A percentile compares a stretch with the other conserved stretches of the same genome.
Evolutionary conservation across 2,329 filamentous ascomycete species (phyloP).

Genomic region (Pleoardoris graminearum): DNA sequence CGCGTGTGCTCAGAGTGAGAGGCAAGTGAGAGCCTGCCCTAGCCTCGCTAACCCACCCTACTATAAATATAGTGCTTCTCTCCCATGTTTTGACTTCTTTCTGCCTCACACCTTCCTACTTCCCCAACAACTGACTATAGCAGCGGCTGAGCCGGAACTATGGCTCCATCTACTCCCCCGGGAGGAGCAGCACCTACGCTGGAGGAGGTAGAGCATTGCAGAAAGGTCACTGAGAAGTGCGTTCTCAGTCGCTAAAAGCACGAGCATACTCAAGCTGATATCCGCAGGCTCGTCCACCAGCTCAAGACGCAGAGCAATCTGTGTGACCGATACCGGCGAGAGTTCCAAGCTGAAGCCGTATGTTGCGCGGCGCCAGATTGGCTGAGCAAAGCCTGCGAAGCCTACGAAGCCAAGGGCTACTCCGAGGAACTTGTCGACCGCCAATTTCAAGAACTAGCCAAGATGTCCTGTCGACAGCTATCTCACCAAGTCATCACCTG

Average conservation of each 20-base stretch:
- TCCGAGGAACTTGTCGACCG: neutral
- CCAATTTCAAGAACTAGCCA: neutral
- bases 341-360: no score
- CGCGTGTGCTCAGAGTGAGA: no score
- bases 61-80: no score
- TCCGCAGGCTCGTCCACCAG: neutral
- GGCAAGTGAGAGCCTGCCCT: no score
- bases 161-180: neutral
- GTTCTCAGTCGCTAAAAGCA: neutral
- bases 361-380: no score
- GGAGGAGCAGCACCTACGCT: neutral
- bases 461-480: neutral
- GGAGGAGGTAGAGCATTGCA: neutral
- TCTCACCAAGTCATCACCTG: neutral
- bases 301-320: neutral
- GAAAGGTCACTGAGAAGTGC: neutral
- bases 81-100: no score
- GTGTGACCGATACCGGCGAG: no score
- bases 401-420: neutral
- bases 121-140: neutral
- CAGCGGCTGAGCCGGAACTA: neutral
- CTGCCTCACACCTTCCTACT: no score
- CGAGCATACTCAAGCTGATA: neutral
- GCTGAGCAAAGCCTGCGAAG: no score
- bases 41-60: no score